These are phyloP conservation scores for Aspergillus ruber DNA, from an alignment of 2,329 filamentous ascomycete genomes.

Conservation along the genomic window DNA sequence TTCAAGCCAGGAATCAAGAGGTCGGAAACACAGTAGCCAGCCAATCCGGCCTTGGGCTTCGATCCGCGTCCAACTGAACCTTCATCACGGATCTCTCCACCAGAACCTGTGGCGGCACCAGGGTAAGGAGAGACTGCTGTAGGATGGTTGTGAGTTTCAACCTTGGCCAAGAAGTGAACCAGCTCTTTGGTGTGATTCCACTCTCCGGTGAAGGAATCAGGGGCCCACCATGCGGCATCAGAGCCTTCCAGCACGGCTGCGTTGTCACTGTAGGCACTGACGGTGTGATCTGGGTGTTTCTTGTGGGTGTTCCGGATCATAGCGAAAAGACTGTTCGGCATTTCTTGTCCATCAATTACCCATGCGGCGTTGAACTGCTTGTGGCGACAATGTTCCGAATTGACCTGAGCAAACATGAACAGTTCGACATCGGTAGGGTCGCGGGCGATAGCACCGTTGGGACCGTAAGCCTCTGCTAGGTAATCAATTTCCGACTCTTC, in stretches of 20 bases:
- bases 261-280: conserved; percentile 96
- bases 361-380: conserved; percentile 97
- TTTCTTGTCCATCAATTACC: conserved; percentile 81
- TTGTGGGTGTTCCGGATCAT: conserved; percentile 97
- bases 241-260: conserved; percentile 82
- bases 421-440: conserved; percentile 85
- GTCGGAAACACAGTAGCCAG: conserved; percentile 93
- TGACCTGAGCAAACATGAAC: conserved; percentile 99
- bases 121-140: conserved; percentile 92
- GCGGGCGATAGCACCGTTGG: conserved; percentile 51
- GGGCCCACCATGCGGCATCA: conserved; percentile 73
- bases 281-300: conserved; percentile 68
- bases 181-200: conserved; percentile 84
- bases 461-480: conserved; percentile 73
- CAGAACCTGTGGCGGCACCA: conserved; percentile 89
- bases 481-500: conserved; percentile 90
- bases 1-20: conserved; percentile 76
- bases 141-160: conserved; percentile 96
- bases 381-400: conserved; percentile 84
- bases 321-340: conserved; percentile 75
- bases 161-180: conserved; percentile 84
- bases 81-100: conserved; percentile 92
- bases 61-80: conserved; percentile 91
- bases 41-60: conserved; percentile 82
- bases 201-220: conserved; percentile 75